Evolutionary conservation across 1,139 yeast genomes (phyloP).

Genomic region (Scheffersomyces illinoinensis): DNA sequence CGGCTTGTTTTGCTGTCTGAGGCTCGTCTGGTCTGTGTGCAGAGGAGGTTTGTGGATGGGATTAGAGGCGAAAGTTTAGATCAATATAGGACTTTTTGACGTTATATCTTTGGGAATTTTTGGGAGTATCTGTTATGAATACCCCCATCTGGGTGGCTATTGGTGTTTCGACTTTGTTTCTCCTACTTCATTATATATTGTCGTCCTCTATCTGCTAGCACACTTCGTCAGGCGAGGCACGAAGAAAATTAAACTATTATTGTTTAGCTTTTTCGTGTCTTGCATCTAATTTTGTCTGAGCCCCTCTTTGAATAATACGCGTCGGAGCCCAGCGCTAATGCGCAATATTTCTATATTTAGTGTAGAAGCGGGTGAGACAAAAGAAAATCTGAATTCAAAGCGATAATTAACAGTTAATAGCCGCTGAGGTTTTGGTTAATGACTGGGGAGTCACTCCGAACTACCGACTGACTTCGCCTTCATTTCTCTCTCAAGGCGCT

Average conservation of each 20-base stretch:
- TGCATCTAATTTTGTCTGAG: not conserved
- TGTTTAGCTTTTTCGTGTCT: not conserved
- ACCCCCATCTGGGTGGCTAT: not conserved
- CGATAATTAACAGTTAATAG: not conserved
- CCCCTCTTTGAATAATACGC: not conserved
- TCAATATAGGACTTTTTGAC: not conserved
- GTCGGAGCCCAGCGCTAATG: not conserved
- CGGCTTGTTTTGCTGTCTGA: conserved; percentile 3
- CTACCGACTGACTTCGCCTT: not conserved
- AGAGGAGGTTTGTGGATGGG: not conserved
- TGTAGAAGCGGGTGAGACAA: not conserved
- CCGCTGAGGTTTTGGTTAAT: not conserved
- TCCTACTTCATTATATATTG: not conserved
- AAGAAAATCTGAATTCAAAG: not conserved
- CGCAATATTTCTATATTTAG: not conserved
- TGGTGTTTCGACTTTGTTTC: not conserved
- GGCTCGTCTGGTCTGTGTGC: not conserved
- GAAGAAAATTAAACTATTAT: not conserved
- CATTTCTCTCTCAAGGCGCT: not conserved
- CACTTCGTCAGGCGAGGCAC: not conserved
- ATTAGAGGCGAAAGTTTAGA: not conserved
- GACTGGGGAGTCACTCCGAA: not conserved
- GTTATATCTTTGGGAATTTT: not conserved
- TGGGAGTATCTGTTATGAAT: not conserved
- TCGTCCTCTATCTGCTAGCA: not conserved